Evolutionary conservation across 2,329 filamentous ascomycete species (phyloP).

Genomic region (Colletotrichum tofieldiae): DNA sequence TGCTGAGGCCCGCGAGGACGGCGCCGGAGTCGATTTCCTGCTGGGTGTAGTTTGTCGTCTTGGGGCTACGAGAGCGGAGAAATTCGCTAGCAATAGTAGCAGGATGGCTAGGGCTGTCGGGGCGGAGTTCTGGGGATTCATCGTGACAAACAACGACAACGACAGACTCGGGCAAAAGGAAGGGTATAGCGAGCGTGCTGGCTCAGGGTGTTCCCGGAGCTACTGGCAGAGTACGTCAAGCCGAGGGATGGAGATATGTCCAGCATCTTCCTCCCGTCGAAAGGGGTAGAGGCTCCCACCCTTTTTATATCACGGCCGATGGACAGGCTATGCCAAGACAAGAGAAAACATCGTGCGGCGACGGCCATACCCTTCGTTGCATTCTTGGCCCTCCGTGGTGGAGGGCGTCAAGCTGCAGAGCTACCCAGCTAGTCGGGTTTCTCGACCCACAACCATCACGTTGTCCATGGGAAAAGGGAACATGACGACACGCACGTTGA

Average conservation of each 20-base stretch:
- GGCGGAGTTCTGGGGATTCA: conserved; percentile 6
- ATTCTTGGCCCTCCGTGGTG: not conserved
- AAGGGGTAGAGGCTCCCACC: not conserved
- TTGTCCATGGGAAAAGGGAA: not conserved
- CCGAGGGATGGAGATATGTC: not conserved
- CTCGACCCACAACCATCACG: not conserved
- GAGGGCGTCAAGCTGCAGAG: not conserved
- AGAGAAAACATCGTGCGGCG: not conserved
- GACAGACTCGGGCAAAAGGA: not conserved
- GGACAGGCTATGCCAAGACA: not conserved
- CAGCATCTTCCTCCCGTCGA: not conserved
- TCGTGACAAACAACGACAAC: not conserved
- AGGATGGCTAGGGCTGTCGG: not conserved
- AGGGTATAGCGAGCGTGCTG: not conserved
- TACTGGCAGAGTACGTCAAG: not conserved
- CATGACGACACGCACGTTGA: not conserved
- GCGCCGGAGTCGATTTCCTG: conserved; percentile 16
- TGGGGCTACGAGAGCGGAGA: conserved; percentile 1
- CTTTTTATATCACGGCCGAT: not conserved
- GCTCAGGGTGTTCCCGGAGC: not conserved
- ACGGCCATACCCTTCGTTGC: not conserved
- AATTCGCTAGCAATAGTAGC: not conserved
- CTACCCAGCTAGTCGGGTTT: not conserved
- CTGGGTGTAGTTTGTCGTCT: conserved; percentile 9
- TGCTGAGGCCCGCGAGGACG: conserved; percentile 3